Evolutionary conservation across 129 eudicot species (phyloP).

Genomic region (Tagetes patula): DNA sequence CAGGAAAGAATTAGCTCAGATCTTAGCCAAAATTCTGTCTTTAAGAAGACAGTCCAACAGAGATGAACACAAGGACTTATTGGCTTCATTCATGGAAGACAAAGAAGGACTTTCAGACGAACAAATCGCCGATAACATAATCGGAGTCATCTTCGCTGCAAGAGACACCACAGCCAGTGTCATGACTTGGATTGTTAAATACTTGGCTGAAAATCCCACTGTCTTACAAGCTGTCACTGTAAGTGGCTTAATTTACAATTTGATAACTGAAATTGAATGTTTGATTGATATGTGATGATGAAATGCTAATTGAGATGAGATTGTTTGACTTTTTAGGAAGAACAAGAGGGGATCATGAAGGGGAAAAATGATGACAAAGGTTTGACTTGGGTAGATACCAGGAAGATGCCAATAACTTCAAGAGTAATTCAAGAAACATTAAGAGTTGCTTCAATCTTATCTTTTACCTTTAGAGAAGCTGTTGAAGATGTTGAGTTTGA

Average conservation of each 20-base stretch:
- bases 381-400: slow-evolving; percentile 80
- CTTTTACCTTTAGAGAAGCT: slow-evolving; percentile 98
- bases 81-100: slow-evolving; percentile 84
- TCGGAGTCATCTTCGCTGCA: slow-evolving; percentile 95
- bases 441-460: slow-evolving; percentile 93
- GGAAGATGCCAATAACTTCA: slow-evolving; percentile 83
- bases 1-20: slow-evolving; percentile 70
- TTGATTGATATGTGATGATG: background rate
- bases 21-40: slow-evolving; percentile 69
- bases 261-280: background rate
- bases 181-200: slow-evolving; percentile 92
- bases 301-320: slow-evolving; percentile 17
- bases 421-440: slow-evolving; percentile 95
- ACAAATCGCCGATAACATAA: slow-evolving; percentile 93
- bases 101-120: slow-evolving; percentile 85
- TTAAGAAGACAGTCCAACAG: slow-evolving; percentile 49
- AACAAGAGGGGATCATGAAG: slow-evolving; percentile 82
- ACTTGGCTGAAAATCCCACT: slow-evolving; percentile 75
- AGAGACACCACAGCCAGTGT: slow-evolving; percentile 95
- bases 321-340: slow-evolving; percentile 60
- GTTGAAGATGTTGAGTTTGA: slow-evolving; percentile 92
- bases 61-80: slow-evolving; percentile 49
- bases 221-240: slow-evolving; percentile 94
- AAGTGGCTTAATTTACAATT: slow-evolving; percentile 20
- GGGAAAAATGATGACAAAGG: slow-evolving; percentile 54